phyloP scores from a whole-genome alignment of 139 green algal genomes.

The Auxenochlorella pyrenoidosa region DNA sequence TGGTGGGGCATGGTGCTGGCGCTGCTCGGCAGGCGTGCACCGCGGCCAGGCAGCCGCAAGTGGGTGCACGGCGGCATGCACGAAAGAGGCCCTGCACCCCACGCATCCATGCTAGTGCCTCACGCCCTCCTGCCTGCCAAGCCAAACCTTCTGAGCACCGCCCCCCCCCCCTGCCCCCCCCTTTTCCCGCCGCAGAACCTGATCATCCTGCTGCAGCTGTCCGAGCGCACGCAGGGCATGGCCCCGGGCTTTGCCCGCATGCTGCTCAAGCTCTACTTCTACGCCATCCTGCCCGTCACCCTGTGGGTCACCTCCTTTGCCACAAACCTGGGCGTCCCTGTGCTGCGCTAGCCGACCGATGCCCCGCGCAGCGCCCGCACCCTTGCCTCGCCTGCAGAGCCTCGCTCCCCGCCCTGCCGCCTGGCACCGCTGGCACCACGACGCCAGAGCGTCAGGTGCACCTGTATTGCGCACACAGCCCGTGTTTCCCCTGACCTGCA shows the following conservation, averaged over 20 bases:
- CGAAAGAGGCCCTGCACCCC: no score
- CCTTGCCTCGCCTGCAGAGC: no score
- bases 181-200: constrained; percentile 52
- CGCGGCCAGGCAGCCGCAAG: no score
- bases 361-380: neutral
- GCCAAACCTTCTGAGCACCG: neutral
- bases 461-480: no score
- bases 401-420: no score
- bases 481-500: no score
- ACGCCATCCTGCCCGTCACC: constrained; percentile 45
- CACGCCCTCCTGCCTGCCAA: neutral
- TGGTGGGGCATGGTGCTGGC: no score
- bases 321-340: constrained; percentile 40
- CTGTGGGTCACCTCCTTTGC: constrained; percentile 71
- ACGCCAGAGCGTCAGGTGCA: no score
- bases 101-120: no score
- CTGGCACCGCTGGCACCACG: neutral
- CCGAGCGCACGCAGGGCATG: constrained; percentile 38
- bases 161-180: neutral
- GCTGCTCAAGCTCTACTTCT: constrained; percentile 65
- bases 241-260: constrained; percentile 53
- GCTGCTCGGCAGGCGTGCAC: no score
- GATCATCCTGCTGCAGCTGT: constrained; percentile 66
- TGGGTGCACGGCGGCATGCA: no score
- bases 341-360: constrained; percentile 15